Evolutionary conservation across 768 basidiomycete species (phyloP), one percentile per base, ranked within the genome.

Genomic region (Pisolithus microcarpus): DNA sequence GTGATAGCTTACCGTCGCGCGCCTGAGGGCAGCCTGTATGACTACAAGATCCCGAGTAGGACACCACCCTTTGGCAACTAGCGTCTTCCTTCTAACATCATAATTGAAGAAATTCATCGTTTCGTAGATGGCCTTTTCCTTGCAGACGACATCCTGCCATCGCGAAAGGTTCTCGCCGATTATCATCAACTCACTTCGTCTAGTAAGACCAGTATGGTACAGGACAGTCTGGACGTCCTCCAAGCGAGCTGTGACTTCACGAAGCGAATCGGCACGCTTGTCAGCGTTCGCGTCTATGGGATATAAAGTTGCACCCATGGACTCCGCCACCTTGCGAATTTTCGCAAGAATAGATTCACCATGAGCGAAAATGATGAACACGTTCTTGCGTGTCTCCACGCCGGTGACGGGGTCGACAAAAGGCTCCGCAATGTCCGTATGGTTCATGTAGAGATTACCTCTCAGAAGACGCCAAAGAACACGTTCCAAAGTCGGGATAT

Each of bases 341-440:
- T 98, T 99, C 56, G 90, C 79, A 26, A 99, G 81, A 19, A 98
- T 75, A 18, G 87, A 84, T 37, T 90, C 85, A 16, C 96, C 96
- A 59, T 99, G 94, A 0, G 96, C 96, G 60, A 99, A 99, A 64
- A 99, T 98, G 72, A 99, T 95, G 74, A 99, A 99, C 38, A 98
- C 96, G 61, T 97, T 93, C 79, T 98, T 99, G 73, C 88, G 82
- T 19, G 87, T 88, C 72, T 94, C 89, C 18, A 71, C 73, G 34
- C 85, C 87, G 0, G 89, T 89, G 19, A 75, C 77, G 13, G 93
- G 87, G 64, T 98, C 91, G 51, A 91, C 76, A 61, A 98, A 96
- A 6, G 91, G 87, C 58, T 95, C 91, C 37, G 79, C 77, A 58
- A 99, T 98, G 69, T 98, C 94, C 49, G 85, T 90, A 68, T 92